A percentile compares a stretch with the other conserved stretches of the same genome.
Evolutionary conservation across 192 early-diverging fungal genomes (phyloP).

Genomic region (Backusella psychrophila): DNA sequence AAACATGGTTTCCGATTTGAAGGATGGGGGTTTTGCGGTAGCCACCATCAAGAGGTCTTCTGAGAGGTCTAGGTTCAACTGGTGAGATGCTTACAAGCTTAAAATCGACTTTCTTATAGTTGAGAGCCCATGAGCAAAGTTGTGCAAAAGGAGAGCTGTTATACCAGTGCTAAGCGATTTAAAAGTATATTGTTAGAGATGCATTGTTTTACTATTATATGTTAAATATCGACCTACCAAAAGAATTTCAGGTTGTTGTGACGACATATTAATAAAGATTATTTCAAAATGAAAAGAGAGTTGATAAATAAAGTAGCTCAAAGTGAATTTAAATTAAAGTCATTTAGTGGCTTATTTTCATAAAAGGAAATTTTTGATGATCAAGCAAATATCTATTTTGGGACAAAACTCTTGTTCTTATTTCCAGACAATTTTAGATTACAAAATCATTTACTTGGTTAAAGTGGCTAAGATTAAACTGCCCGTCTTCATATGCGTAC

Average conservation of each 20-base stretch:
- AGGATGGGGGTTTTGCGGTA: conserved; percentile 36
- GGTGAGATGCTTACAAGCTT: conserved; percentile 20
- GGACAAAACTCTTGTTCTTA: background rate
- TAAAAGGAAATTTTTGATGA: background rate
- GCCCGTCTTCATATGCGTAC: no score
- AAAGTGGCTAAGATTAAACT: background rate
- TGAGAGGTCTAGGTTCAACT: conserved; percentile 16
- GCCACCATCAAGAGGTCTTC: conserved; percentile 28
- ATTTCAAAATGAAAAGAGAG: background rate
- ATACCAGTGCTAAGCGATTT: conserved; percentile 19
- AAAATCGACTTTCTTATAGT: conserved; percentile 30
- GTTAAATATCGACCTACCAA: background rate
- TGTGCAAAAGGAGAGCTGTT: conserved; percentile 24
- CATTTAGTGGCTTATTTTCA: background rate
- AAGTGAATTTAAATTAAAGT: background rate
- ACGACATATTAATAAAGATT: background rate
- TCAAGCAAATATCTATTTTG: background rate
- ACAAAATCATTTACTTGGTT: no score
- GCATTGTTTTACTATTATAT: background rate
- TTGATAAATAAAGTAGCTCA: background rate
- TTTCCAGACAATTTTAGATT: background rate
- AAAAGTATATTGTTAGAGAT: background rate
- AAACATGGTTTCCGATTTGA: conserved; percentile 30
- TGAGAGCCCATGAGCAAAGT: conserved; percentile 22
- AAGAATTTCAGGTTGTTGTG: background rate